phyloP scores from a whole-genome alignment of 2,329 filamentous ascomycete species.

The Claviceps maximensis region DNA sequence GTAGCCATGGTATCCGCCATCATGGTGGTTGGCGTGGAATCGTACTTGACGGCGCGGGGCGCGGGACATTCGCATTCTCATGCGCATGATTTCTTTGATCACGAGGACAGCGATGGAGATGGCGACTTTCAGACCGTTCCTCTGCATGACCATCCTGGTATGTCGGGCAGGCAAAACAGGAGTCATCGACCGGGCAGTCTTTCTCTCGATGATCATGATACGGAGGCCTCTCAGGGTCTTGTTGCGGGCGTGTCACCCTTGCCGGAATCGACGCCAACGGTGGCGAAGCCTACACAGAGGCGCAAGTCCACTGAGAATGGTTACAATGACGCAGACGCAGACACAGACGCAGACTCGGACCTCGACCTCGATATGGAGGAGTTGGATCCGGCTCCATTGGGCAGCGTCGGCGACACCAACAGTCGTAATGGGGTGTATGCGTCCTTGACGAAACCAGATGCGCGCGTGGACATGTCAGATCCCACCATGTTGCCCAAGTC shows the following conservation, averaged over 20 bases:
- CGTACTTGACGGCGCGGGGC: conserved; percentile 66
- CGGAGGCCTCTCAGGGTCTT: conserved; percentile 39
- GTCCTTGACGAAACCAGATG: conserved; percentile 17
- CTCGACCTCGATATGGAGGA: conserved; percentile 49
- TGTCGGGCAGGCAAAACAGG: conserved; percentile 25
- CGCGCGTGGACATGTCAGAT: background rate
- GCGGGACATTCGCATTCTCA: conserved; percentile 50
- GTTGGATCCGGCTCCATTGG: conserved; percentile 31
- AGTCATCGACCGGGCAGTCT: conserved; percentile 34
- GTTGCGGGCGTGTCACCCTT: conserved; percentile 46
- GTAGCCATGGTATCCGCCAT: conserved; percentile 75
- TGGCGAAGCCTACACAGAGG: conserved; percentile 8
- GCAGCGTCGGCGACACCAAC: conserved; percentile 3
- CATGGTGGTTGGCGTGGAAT: conserved; percentile 73
- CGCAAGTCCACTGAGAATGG: conserved; percentile 19
- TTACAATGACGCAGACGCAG: conserved; percentile 35
- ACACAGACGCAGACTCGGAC: conserved; percentile 36
- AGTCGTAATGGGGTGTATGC: conserved; percentile 17
- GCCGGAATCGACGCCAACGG: conserved; percentile 37
- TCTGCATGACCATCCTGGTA: conserved; percentile 13
- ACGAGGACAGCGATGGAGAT: conserved; percentile 29
- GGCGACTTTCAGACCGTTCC: conserved; percentile 15
- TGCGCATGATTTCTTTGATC: conserved; percentile 34
- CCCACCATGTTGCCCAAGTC: conserved; percentile 16
- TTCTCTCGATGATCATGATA: conserved; percentile 36